Conservation (phyloP, 163 green algal genomes). For the Chlorella variabilis region DNA sequence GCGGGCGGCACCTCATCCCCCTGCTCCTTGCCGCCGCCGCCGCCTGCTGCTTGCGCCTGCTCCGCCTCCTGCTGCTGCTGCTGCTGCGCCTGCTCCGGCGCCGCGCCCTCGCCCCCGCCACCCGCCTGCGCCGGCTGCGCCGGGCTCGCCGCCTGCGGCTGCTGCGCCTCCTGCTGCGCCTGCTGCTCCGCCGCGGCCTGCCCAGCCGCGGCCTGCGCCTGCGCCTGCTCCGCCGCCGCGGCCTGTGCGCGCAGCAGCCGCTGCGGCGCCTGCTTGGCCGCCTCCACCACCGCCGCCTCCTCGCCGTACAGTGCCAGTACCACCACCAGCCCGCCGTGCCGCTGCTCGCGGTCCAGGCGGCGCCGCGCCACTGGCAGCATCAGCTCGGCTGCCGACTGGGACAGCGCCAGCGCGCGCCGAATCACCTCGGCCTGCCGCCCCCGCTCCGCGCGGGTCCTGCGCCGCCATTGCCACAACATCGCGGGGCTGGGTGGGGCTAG, state of each 20-base stretch:
- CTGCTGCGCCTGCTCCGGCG: not conserved
- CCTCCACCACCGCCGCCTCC: constrained; percentile 33
- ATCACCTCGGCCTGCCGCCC: constrained; percentile 24
- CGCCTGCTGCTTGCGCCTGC: not conserved
- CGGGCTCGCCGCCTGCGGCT: not conserved
- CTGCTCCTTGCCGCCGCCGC: not conserved
- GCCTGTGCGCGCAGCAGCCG: constrained; percentile 5
- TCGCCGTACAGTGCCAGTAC: constrained; percentile 64
- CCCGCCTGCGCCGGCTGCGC: not conserved
- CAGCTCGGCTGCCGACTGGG: constrained; percentile 20
- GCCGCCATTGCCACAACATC: too few relatives aligned
- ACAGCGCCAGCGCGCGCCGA: not conserved
- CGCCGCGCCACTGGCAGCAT: constrained; percentile 45
- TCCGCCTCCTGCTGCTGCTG: not conserved
- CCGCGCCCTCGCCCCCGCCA: not conserved
- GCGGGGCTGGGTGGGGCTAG: too few relatives aligned
- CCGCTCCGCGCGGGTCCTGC: constrained; percentile 29
- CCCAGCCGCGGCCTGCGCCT: not conserved
- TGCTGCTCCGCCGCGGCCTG: not conserved
- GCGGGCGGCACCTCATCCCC: constrained; percentile 24
- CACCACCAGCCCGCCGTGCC: constrained; percentile 62
- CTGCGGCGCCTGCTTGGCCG: not conserved
- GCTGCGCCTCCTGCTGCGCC: not conserved
- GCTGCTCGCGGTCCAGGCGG: constrained; percentile 14
- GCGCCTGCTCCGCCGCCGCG: not conserved